These are phyloP conservation scores for Mycena leptocephala DNA, from an alignment of 768 basidiomycete species.

Conservation along the genomic window DNA sequence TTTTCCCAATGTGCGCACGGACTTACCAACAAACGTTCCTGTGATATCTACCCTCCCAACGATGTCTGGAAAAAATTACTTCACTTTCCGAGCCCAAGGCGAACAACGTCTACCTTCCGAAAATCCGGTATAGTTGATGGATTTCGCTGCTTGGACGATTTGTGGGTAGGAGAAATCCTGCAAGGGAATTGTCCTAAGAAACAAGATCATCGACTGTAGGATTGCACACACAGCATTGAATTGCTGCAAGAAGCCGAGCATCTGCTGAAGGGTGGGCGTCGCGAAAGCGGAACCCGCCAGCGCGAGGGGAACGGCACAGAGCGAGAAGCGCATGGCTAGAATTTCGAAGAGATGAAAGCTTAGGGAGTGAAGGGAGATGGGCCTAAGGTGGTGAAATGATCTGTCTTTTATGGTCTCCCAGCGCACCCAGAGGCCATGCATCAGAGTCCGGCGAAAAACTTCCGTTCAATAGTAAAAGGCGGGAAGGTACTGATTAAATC, in stretches of 20 bases:
- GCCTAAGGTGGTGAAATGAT: too few relatives aligned
- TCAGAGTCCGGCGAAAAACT: too few relatives aligned
- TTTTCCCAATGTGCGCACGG: too few relatives aligned
- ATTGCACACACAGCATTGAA: neutral
- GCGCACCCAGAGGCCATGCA: too few relatives aligned
- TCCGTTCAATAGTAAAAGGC: too few relatives aligned
- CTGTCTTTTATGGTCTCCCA: too few relatives aligned
- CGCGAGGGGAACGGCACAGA: neutral
- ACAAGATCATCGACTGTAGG: neutral
- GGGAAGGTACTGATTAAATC: too few relatives aligned
- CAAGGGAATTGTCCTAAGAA: neutral
- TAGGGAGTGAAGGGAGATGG: too few relatives aligned
- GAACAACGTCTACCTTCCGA: neutral
- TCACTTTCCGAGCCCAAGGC: neutral
- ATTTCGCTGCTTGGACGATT: neutral
- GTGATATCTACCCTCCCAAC: conserved; percentile 15
- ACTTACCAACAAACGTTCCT: conserved; percentile 2
- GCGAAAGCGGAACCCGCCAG: neutral
- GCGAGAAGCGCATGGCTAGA: neutral
- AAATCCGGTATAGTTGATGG: conserved; percentile 13
- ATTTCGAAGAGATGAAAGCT: too few relatives aligned
- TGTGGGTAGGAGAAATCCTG: conserved; percentile 17
- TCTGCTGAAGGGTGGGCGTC: neutral
- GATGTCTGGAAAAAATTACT: neutral
- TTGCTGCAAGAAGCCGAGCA: conserved; percentile 1